A percentile compares a stretch with the other conserved stretches of the same genome.
Conservation (phyloP, 805 yeast species). For the Scheffersomyces lignosus region DNA sequence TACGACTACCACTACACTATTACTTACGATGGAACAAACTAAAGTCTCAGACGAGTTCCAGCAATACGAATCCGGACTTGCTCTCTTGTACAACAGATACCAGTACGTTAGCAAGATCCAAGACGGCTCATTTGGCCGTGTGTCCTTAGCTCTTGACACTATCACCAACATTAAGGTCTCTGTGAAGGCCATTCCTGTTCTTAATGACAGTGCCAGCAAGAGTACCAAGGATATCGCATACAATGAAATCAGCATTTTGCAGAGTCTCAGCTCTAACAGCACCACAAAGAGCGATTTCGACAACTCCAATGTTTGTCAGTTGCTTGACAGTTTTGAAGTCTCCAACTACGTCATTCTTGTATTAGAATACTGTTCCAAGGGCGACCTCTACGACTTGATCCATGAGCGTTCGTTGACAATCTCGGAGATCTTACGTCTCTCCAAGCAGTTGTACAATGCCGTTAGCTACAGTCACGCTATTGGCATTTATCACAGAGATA, state of each 20-base stretch:
- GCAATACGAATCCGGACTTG: conserved; percentile 38
- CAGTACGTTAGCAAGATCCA: conserved; percentile 46
- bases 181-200: conserved; percentile 52
- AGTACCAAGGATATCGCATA: conserved; percentile 40
- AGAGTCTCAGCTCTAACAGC: conserved; percentile 20
- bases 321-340: conserved; percentile 59
- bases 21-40: too few species aligned
- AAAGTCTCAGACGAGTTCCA: neutral
- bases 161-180: conserved; percentile 41
- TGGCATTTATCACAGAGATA: conserved; percentile 58
- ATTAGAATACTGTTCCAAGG: conserved; percentile 64
- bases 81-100: conserved; percentile 41
- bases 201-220: conserved; percentile 36
- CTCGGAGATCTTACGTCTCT: conserved; percentile 10
- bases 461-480: conserved; percentile 54
- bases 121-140: conserved; percentile 63
- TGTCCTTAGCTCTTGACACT: conserved; percentile 50
- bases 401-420: conserved; percentile 18
- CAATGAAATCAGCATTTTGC: conserved; percentile 51
- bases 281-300: conserved; percentile 15
- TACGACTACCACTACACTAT: too few species aligned
- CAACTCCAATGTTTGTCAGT: conserved; percentile 52
- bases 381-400: conserved; percentile 65
- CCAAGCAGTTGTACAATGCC: conserved; percentile 53
- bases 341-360: conserved; percentile 52